These are phyloP conservation scores for Dictyostelium discoideum DNA, from an alignment of 78 protist genomes.

Conservation along the genomic window DNA sequence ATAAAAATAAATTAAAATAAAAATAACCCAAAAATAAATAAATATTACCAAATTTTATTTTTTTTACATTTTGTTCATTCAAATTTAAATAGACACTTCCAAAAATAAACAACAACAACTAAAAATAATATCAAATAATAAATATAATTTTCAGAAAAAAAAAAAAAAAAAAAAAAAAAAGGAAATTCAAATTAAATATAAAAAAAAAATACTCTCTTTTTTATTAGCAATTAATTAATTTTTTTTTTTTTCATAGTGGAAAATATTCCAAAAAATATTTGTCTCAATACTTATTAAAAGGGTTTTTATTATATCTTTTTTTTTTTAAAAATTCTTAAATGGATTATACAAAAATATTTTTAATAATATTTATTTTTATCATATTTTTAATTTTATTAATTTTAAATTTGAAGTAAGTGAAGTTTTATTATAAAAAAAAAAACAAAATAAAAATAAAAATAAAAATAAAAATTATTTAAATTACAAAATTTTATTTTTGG, in stretches of 20 bases:
- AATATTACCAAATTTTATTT: background rate
- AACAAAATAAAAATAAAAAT: too few species aligned
- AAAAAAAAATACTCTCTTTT: background rate
- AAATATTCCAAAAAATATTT: background rate
- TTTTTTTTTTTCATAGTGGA: background rate
- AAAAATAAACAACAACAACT: background rate
- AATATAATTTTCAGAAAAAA: background rate
- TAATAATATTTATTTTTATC: background rate
- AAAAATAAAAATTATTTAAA: too few species aligned
- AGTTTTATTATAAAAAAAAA: too few species aligned
- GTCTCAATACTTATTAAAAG: background rate
- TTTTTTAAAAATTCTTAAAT: background rate
- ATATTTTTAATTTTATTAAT: background rate
- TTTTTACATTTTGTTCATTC: background rate
- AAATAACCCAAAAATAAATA: background rate
- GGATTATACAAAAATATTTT: background rate
- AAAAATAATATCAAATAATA: background rate
- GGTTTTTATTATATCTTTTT: background rate
- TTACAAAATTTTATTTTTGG: background rate
- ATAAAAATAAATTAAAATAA: background rate
- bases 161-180: background rate
- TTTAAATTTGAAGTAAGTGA: background rate
- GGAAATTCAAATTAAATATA: too few species aligned
- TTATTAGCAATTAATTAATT: background rate
- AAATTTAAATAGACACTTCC: background rate